Percentiles rank a stretch among this genome's conserved stretches.
Evolutionary conservation across 345 rosid species (phyloP).

Genomic region (Hibiscus mutabilis): DNA sequence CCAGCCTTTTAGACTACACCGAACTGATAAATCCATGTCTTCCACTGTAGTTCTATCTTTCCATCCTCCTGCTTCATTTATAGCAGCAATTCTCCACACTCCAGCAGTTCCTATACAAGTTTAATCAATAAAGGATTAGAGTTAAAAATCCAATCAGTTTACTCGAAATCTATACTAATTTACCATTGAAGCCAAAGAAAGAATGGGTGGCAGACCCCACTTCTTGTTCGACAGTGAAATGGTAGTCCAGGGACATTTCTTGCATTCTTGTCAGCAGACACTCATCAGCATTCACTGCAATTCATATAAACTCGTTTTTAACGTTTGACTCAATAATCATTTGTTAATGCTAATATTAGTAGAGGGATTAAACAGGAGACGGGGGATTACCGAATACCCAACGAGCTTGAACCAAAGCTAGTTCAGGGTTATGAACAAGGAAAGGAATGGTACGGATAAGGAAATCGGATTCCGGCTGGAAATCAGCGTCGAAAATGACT

Average conservation of each 20-base stretch:
- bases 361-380: not conserved
- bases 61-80: not conserved
- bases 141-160: not conserved
- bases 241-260: not conserved
- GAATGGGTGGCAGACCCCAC: not conserved
- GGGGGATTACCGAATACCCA: not conserved
- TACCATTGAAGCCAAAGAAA: constrained; percentile 9
- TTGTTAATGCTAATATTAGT: not conserved
- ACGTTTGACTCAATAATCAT: not conserved
- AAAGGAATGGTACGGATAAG: not conserved
- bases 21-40: not conserved
- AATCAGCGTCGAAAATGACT: not conserved
- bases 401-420: not conserved
- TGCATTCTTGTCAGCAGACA: not conserved
- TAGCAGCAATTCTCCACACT: not conserved
- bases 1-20: not conserved
- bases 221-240: not conserved
- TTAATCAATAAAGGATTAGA: not conserved
- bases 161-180: not conserved
- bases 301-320: not conserved
- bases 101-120: not conserved
- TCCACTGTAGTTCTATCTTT: not conserved
- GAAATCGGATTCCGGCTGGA: not conserved
- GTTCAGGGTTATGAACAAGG: not conserved
- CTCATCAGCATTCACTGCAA: constrained; percentile 24